A percentile compares a stretch with the other conserved stretches of the same genome.
Evolutionary conservation across 768 basidiomycete genomes (phyloP).

Genomic region (Leccinellum luteum): DNA sequence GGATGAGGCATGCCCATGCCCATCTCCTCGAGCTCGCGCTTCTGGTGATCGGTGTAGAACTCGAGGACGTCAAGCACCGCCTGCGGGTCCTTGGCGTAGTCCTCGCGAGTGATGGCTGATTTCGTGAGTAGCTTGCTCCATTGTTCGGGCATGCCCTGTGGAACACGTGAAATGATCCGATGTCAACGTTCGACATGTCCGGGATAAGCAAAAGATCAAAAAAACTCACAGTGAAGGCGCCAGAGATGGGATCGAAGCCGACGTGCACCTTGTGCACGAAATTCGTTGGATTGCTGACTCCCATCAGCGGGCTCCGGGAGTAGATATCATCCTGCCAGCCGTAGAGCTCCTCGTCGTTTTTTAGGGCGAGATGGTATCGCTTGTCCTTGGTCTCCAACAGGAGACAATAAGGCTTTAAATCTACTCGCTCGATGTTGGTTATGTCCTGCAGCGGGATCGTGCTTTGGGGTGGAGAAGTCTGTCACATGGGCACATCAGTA

Average conservation of each 20-base stretch:
- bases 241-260: slow-evolving; percentile 91
- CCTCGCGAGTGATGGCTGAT: slow-evolving; percentile 96
- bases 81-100: slow-evolving; percentile 95
- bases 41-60: slow-evolving; percentile 97
- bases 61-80: slow-evolving; percentile 97
- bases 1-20: slow-evolving; percentile 31
- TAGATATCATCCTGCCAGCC: slow-evolving; percentile 98
- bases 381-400: slow-evolving; percentile 84
- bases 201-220: not conserved
- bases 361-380: slow-evolving; percentile 76
- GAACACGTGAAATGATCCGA: not conserved
- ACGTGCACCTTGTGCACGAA: slow-evolving; percentile 99
- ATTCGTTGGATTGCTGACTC: slow-evolving; percentile 92
- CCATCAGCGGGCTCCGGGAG: slow-evolving; percentile 86
- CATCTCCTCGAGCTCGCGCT: slow-evolving; percentile 81
- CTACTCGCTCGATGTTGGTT: slow-evolving; percentile 84
- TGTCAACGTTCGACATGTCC: not conserved
- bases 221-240: slow-evolving; percentile 83
- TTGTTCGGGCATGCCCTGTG: slow-evolving; percentile 91
- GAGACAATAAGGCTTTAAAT: slow-evolving; percentile 93
- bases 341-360: slow-evolving; percentile 96
- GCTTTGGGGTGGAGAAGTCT: slow-evolving; percentile 58
- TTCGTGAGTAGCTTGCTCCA: slow-evolving; percentile 97
- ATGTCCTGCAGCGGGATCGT: slow-evolving; percentile 73
- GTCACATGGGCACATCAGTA: slow-evolving; percentile 9